Base-by-base conservation (phyloP, 768 basidiomycete species). In the Rubroboletus satanas region DNA sequence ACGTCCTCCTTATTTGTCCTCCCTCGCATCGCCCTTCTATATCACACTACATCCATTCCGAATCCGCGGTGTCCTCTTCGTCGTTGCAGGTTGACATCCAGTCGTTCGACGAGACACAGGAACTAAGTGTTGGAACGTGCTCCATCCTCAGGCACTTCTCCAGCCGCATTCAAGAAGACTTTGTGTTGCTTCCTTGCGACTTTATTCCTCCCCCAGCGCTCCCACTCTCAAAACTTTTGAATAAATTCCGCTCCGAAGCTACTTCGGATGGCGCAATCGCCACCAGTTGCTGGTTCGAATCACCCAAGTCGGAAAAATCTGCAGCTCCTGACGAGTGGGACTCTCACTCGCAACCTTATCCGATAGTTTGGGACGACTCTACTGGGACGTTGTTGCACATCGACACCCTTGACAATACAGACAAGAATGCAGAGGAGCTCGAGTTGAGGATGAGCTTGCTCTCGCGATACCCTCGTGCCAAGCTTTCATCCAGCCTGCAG, bases 131-230 rank as follows among this genome's bases (percentile, higher is more conserved):
- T 7, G 91, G 90, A 41, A 92, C 90, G 3, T 88, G 87, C 58
- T 77, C 82, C 21, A 77, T 95, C 26, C 78, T 96, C 55, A 81
- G 83, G 49, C 83, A 92, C 65, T 91, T 94, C 69, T 79, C 89
- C 10, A 74, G 67, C 45, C 84, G 85, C 45, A 93, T 95, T 58
- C 77, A 80, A 58, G 83, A 83, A 56, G 95, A 97, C 70, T 95
- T 97, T 69, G 81, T 97, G 38, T 71, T 98, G 23, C 79, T 98
- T 2, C 88, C 95, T 7, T 97, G 93, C 66, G 95, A 98, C 69
- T 90, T 97, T 47, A 79, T 93, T 21, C 86, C 93, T 9, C 87
- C 93, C 0, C 74, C 85, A 0, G 73, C 81, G 0, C 77, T 97
- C n/a, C 76, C 86, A 6, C 79, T 98, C 7, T 78, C 79, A 31